These are phyloP conservation scores for Oryza nivara DNA, from an alignment of 176 grass and related monocot species.

Conservation along the genomic window DNA sequence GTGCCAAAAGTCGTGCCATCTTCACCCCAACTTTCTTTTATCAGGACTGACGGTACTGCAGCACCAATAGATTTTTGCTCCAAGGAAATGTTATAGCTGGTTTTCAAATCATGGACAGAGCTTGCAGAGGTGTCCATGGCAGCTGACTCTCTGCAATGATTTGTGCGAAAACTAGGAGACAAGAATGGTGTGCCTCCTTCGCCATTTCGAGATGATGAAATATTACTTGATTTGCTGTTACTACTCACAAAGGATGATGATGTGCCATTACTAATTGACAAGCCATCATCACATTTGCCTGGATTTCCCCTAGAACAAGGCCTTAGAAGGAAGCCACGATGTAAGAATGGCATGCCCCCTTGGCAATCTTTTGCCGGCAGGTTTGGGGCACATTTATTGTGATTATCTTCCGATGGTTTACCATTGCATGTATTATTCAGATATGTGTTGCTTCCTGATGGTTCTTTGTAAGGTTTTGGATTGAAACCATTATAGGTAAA, in stretches of 20 bases:
- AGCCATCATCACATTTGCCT: slow-evolving; percentile 33
- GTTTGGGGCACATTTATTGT: background rate
- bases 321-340: slow-evolving; percentile 41
- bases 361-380: slow-evolving; percentile 30
- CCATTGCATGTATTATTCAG: slow-evolving; percentile 29
- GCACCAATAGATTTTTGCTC: slow-evolving; percentile 25
- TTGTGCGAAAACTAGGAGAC: slow-evolving; percentile 37
- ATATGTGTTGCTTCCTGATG: slow-evolving; percentile 34
- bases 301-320: slow-evolving; percentile 29
- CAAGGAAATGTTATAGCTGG: slow-evolving; percentile 11
- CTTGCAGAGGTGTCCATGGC: background rate
- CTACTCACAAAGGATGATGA: slow-evolving; percentile 42
- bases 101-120: slow-evolving; percentile 14
- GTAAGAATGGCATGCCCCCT: slow-evolving; percentile 47
- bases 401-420: background rate
- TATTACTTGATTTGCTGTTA: slow-evolving; percentile 29
- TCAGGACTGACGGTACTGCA: slow-evolving; percentile 25
- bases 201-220: slow-evolving; percentile 25
- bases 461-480: slow-evolving; percentile 50
- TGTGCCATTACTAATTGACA: slow-evolving; percentile 33
- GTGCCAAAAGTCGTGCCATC: slow-evolving; percentile 30
- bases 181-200: slow-evolving; percentile 10
- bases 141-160: slow-evolving; percentile 14
- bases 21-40: slow-evolving; percentile 38
- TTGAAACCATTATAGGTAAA: slow-evolving; percentile 42